Evolutionary conservation across 1,284 basidiomycete species (phyloP).

Genomic region (Apiotrichum montevideense): DNA sequence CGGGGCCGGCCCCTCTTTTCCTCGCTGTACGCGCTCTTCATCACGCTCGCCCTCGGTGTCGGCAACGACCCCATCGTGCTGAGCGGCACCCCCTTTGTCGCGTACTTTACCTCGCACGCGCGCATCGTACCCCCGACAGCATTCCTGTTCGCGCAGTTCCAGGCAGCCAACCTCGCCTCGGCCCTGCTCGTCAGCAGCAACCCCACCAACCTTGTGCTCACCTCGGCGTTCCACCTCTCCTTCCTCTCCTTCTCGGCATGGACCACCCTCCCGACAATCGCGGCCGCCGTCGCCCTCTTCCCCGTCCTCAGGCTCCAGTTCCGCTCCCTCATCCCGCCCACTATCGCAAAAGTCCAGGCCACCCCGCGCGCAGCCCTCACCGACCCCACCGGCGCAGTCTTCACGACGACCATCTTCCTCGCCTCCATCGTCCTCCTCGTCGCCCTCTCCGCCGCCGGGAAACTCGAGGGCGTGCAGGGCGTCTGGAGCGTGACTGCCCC

Average conservation of each 20-base stretch:
- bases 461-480: conserved; percentile 60
- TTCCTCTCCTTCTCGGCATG: conserved; percentile 48
- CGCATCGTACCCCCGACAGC: conserved; percentile 57
- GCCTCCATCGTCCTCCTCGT: conserved; percentile 56
- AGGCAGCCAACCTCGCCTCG: conserved; percentile 67
- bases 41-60: conserved; percentile 67
- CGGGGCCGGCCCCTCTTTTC: conserved; percentile 64
- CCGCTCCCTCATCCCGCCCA: neutral
- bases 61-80: conserved; percentile 89
- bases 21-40: conserved; percentile 74
- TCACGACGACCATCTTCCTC: conserved; percentile 51
- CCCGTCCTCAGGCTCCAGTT: conserved; percentile 31
- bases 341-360: conserved; percentile 37
- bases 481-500: conserved; percentile 70
- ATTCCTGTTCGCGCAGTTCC: conserved; percentile 65
- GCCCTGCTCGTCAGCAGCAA: conserved; percentile 50
- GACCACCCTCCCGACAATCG: conserved; percentile 45
- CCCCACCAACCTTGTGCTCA: conserved; percentile 51
- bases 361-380: conserved; percentile 50
- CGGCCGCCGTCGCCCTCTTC: conserved; percentile 38
- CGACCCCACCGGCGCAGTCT: conserved; percentile 53
- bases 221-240: conserved; percentile 45
- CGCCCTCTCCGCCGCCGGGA: conserved; percentile 53
- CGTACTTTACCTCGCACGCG: conserved; percentile 73
- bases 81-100: conserved; percentile 71